Evolutionary conservation across 2,329 filamentous ascomycete genomes (phyloP), one percentile per base, ranked within the genome.

Genomic region (Ambrosiella cleistominuta): DNA sequence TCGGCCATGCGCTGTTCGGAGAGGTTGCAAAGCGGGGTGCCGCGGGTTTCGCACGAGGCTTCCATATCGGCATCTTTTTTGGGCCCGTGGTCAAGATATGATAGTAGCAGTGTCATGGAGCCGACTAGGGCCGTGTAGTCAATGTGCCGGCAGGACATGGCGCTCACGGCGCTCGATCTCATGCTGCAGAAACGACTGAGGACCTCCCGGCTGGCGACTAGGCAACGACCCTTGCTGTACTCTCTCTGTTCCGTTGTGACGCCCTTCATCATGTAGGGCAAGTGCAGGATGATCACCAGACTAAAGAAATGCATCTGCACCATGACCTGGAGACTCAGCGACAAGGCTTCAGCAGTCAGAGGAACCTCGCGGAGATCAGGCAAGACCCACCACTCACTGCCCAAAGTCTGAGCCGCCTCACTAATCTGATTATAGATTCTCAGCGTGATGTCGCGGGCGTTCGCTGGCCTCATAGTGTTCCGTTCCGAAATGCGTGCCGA

Each of bases 121-220:
- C 75, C 75, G 1, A 78, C 73, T 3, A 79, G 68, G 0, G 74
- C 72, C 1, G 74, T 70, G 62, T 77, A 80, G 64, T 80, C 76
- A 15, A 74, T 68, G 52, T 75, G 74, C 0, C 75, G 73, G 44
- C 67, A 70, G 47, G 72, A 74, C 1, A 75, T 63, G 0, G 68
- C 65, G 2, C 66, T 67, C 51, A 68, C 69, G 0, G 71, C 70
- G 1, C 72, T 66, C 19, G 65, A 61, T 39, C 75, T 72, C 62
- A 76, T 77, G n/a, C 68, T 62, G 42, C 76, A 63, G 60, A 77
- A 80, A 0, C 73, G 71, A 2, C 63, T 66, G 7, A 81, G 67
- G 12, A 79, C 69, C 56, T 74, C 74, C 1, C 78, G 74, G 53
- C 75, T 76, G 5, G 76, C 72, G 9, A 71, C 70, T 51, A 78